phyloP scores from a whole-genome alignment of 768 basidiomycete genomes.

The Mrakia gelida region DNA sequence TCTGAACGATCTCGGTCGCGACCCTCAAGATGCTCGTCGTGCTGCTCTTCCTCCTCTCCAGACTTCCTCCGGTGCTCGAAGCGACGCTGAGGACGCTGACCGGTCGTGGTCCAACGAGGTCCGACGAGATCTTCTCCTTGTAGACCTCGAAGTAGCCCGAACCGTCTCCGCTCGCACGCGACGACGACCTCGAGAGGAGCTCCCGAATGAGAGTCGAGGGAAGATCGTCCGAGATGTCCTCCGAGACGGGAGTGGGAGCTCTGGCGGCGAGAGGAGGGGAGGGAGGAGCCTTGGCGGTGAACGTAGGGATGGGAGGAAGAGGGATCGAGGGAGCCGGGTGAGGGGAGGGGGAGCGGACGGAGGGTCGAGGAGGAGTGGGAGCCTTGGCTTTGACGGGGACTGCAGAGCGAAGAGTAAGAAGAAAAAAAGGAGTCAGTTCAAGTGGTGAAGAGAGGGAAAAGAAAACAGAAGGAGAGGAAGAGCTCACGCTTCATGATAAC shows the following conservation, averaged over 20 bases:
- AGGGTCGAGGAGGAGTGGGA: not conserved
- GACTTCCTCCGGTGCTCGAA: not conserved
- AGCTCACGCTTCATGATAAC: slow-evolving; percentile 17
- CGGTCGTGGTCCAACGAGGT: too few relatives aligned
- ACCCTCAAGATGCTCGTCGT: too few relatives aligned
- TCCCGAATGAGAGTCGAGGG: not conserved
- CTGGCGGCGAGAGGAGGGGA: not conserved
- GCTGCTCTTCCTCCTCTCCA: too few relatives aligned
- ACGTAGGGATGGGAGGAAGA: not conserved
- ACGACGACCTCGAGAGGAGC: not conserved
- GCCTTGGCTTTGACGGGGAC: not conserved
- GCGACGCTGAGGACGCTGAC: not conserved
- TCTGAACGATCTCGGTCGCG: not conserved
- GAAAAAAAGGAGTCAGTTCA: not conserved
- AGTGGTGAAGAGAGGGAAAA: too few relatives aligned
- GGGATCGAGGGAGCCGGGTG: not conserved
- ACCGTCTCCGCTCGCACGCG: not conserved
- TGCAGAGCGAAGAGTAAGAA: not conserved
- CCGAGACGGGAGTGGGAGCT: not conserved
- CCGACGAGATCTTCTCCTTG: not conserved
- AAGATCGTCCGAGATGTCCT: not conserved
- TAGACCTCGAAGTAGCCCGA: not conserved
- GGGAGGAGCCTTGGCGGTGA: not conserved
- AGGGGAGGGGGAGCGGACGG: not conserved
- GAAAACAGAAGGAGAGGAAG: not conserved